phyloP scores from a whole-genome alignment of 495 filamentous ascomycete species.

The Aspergillus baeticus region DNA sequence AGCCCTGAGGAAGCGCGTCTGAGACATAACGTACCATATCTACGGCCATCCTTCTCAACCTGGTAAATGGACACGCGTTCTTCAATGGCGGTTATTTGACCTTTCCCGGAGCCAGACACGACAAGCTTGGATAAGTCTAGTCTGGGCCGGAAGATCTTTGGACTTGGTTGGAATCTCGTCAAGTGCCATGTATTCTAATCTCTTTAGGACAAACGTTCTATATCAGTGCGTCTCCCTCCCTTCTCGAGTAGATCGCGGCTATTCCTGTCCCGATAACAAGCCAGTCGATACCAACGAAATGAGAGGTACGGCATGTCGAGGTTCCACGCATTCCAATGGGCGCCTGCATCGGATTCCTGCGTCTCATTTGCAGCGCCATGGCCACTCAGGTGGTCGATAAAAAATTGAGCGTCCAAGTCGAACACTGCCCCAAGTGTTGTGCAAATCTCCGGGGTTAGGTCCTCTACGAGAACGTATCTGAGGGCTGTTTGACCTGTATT shows the following conservation, averaged over 20 bases:
- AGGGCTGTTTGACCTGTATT: not conserved
- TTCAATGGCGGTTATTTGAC: not conserved
- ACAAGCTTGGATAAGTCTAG: not conserved
- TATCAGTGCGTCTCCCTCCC: too few species aligned
- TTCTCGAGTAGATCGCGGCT: too few species aligned
- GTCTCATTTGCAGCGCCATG: not conserved
- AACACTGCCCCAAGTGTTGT: not conserved
- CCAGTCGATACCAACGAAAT: not conserved
- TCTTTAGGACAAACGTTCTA: too few species aligned
- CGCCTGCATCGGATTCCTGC: not conserved
- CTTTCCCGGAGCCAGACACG: not conserved
- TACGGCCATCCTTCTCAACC: not conserved
- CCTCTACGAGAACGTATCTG: not conserved
- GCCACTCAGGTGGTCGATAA: not conserved
- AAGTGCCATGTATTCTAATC: too few species aligned
- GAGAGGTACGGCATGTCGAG: conserved; percentile 2
- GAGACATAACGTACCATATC: not conserved
- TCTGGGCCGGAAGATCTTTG: not conserved
- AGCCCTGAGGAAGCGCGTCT: too few species aligned
- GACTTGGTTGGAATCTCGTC: not conserved
- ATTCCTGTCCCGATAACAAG: not conserved
- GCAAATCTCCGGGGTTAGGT: not conserved
- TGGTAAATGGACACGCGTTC: conserved; percentile 2
- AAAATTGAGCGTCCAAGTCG: conserved; percentile 1
- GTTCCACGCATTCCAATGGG: not conserved